Conservation (phyloP, 1,284 basidiomycete species). For the Nidula niveotomentosa region DNA sequence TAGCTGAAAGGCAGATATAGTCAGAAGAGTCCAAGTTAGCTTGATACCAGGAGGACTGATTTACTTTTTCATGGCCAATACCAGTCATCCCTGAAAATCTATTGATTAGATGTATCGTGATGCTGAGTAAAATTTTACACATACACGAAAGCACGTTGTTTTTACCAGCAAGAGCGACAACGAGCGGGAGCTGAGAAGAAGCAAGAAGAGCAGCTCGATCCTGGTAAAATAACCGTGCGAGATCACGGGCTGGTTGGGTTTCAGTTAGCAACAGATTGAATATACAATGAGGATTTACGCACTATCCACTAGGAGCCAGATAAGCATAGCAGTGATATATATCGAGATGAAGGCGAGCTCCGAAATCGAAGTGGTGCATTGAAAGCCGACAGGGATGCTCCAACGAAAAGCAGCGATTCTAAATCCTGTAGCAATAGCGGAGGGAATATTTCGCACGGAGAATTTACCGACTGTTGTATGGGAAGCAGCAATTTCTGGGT, state of each 20-base stretch:
- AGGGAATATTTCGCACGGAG: conserved; percentile 28
- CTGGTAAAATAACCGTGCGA: conserved; percentile 24
- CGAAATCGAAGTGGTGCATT: conserved; percentile 30
- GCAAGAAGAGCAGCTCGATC: conserved; percentile 29
- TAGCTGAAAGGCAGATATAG: conserved; percentile 13
- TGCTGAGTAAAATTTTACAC: conserved; percentile 1
- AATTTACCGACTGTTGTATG: conserved; percentile 11
- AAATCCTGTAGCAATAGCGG: conserved; percentile 35
- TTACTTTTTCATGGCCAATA: conserved; percentile 29
- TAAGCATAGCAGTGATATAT: conserved; percentile 40
- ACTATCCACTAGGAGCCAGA: conserved; percentile 44
- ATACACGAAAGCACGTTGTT: conserved; percentile 32
- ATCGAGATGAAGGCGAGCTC: conserved; percentile 41
- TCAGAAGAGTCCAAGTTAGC: no score
- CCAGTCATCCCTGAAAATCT: conserved; percentile 23
- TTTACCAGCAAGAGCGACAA: conserved; percentile 30
- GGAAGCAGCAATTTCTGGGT: conserved; percentile 1
- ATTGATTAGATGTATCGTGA: no score
- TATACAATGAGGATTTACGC: conserved; percentile 13
- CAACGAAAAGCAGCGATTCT: conserved; percentile 41
- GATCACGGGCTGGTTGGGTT: conserved; percentile 19
- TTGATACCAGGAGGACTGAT: not conserved
- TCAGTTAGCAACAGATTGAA: not conserved
- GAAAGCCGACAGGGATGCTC: conserved; percentile 37
- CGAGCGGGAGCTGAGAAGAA: conserved; percentile 27